Conservation (phyloP, 148 eudicot genomes). For the Dysphania ambrosioides region DNA sequence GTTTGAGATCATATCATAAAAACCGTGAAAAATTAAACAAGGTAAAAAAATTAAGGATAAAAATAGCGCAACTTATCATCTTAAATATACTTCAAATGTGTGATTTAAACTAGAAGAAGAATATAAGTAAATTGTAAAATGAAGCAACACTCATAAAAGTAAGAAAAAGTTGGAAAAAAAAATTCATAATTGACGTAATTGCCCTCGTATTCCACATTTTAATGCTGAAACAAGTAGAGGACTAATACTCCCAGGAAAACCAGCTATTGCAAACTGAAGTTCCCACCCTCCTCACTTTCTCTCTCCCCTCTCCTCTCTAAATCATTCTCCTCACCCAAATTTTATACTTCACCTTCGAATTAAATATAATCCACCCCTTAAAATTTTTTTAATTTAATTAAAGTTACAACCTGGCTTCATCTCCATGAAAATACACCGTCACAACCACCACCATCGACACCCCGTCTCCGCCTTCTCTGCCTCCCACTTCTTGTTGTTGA, state of each 20-base stretch:
- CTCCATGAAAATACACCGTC: slow-evolving; percentile 1
- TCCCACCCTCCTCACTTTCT: background rate
- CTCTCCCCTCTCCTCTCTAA: background rate
- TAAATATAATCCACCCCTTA: background rate
- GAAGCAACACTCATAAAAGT: no score
- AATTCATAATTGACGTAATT: slow-evolving; percentile 1
- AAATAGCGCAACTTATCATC: no score
- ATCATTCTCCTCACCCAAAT: background rate
- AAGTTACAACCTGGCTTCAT: background rate
- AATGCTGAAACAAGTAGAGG: background rate
- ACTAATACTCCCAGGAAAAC: background rate
- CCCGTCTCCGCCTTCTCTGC: background rate
- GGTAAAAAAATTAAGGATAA: no score
- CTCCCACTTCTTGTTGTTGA: background rate
- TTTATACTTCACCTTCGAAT: no score
- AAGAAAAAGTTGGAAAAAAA: no score
- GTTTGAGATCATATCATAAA: no score
- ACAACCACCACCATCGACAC: background rate
- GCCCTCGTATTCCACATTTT: background rate
- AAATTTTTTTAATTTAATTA: background rate
- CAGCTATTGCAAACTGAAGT: background rate
- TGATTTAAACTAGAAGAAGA: no score
- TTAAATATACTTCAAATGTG: no score
- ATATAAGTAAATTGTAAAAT: no score
- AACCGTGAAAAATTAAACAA: no score